A percentile compares a stretch with the other conserved stretches of the same genome.
phyloP scores from a whole-genome alignment of 2,329 filamentous ascomycete genomes.

The Parascedosporium putredinis region DNA sequence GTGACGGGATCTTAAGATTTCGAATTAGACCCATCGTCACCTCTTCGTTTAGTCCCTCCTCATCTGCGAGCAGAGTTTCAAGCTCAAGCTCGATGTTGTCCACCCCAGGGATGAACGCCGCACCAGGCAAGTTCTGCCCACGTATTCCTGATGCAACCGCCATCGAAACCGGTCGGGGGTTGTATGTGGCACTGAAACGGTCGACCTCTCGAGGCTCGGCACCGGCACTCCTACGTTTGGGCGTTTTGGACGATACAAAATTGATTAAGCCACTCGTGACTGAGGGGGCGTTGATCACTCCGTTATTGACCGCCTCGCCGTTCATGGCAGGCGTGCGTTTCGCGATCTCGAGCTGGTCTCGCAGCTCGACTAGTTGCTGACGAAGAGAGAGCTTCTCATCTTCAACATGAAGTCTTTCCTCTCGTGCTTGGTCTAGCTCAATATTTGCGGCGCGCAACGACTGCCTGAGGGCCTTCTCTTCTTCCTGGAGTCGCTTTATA shows the following conservation, averaged over 20 bases:
- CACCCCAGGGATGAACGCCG: conserved; percentile 67
- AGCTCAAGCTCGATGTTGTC: conserved; percentile 94
- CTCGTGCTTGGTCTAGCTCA: conserved; percentile 71
- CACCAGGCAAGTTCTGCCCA: conserved; percentile 56
- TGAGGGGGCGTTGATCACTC: conserved; percentile 30
- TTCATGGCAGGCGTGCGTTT: conserved; percentile 69
- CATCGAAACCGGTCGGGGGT: conserved; percentile 93
- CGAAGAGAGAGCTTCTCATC: conserved; percentile 76
- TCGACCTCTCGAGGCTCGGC: conserved; percentile 77
- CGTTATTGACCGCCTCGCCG: conserved; percentile 41
- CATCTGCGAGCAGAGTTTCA: conserved; percentile 85
- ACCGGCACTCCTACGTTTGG: conserved; percentile 85
- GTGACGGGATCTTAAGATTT: conserved; percentile 91
- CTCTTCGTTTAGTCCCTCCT: conserved; percentile 93
- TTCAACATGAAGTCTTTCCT: conserved; percentile 66
- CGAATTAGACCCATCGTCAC: conserved; percentile 92
- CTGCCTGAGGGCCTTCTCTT: conserved; percentile 78
- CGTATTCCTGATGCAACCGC: conserved; percentile 62
- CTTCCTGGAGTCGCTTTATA: conserved; percentile 89
- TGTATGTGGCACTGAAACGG: conserved; percentile 85
- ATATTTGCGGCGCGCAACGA: conserved; percentile 67
- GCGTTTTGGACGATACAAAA: conserved; percentile 92
- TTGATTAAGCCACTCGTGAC: conserved; percentile 79
- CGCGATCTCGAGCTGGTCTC: conserved; percentile 84
- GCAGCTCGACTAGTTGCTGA: conserved; percentile 79